Base-by-base conservation (phyloP, 257 asterid species). In the Craterostigma plantagineum region DNA sequence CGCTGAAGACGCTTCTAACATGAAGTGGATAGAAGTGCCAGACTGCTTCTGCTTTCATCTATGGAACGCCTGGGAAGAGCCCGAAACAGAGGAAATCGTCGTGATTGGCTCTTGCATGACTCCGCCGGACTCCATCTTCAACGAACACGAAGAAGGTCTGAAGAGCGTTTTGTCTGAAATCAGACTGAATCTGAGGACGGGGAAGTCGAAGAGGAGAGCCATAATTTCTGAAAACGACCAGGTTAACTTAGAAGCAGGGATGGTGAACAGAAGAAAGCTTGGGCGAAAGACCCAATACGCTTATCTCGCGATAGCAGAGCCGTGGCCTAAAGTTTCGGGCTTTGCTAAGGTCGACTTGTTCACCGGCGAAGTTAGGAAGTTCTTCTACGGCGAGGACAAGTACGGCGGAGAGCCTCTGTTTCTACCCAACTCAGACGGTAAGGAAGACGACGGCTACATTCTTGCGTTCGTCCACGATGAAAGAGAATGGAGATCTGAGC, bases 1-100 rank as follows among this genome's bases (percentile, higher is more conserved):
- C 36, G 91, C 94, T 0, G 46, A 61, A 7, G 75, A 79, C 33
- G 64, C 65, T 0, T 18, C 55, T 0, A 48, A 34, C 2, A 64
- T 90, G 23, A 66, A 70, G 34, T 90, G 99, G 99, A 57, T 83
- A 0, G 84, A 77, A 9, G 93, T 79, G 0, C 91, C 95, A 0
- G 91, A 77, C 15, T 90, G 99, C 57, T 90, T 90, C 54, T 90
- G 99, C 61, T 79, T 90, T 53, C 99, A 90, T 34, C 66, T 90
- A 34, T 90, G 99, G 99, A 90, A 90, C 57, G 82, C 99, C 13
- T 90, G 99, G 99, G 99, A 90, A 38, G 99, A 90, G 48, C 75
- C 86, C 0, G 92, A 77, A 11, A 50, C 49, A 1, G 84, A 75
- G 17, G 99, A 90, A 43, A 48, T 83, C 37, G 94, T 90, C 0